phyloP scores from a whole-genome alignment of 768 basidiomycete species.

The Mycena leptocephala region DNA sequence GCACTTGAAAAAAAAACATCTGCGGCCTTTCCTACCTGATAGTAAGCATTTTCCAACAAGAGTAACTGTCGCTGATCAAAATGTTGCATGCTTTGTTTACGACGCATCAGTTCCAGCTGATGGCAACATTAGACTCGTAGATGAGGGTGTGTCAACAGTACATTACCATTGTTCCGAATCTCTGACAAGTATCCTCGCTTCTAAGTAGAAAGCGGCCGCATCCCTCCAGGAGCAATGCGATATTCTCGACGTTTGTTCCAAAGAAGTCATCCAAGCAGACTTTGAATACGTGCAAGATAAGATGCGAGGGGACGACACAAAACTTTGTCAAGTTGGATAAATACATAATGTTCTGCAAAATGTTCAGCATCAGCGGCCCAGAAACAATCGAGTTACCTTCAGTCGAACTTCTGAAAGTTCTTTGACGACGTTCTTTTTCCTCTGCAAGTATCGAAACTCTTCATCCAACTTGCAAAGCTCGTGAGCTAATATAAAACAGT shows the following conservation, averaged over 20 bases:
- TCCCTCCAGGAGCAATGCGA: slow-evolving; percentile 92
- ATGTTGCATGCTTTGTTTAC: slow-evolving; percentile 95
- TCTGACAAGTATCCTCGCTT: slow-evolving; percentile 89
- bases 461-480: slow-evolving; percentile 83
- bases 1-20: not conserved
- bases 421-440: slow-evolving; percentile 93
- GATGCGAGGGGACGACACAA: slow-evolving; percentile 88
- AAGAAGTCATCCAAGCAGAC: slow-evolving; percentile 97
- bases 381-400: slow-evolving; percentile 67
- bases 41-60: slow-evolving; percentile 97
- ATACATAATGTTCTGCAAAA: slow-evolving; percentile 85
- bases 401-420: slow-evolving; percentile 89
- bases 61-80: slow-evolving; percentile 93
- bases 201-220: slow-evolving; percentile 94
- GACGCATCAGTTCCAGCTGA: slow-evolving; percentile 93
- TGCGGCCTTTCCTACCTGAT: slow-evolving; percentile 73
- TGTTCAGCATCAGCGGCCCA: slow-evolving; percentile 1
- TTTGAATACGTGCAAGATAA: slow-evolving; percentile 97
- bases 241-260: slow-evolving; percentile 93
- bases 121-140: slow-evolving; percentile 1
- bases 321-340: slow-evolving; percentile 97
- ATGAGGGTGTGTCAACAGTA: not conserved
- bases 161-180: slow-evolving; percentile 89
- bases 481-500: slow-evolving; percentile 8
- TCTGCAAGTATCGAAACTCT: slow-evolving; percentile 95